Base-by-base conservation (phyloP, 768 basidiomycete species). In the Hygrocybe punicea region DNA sequence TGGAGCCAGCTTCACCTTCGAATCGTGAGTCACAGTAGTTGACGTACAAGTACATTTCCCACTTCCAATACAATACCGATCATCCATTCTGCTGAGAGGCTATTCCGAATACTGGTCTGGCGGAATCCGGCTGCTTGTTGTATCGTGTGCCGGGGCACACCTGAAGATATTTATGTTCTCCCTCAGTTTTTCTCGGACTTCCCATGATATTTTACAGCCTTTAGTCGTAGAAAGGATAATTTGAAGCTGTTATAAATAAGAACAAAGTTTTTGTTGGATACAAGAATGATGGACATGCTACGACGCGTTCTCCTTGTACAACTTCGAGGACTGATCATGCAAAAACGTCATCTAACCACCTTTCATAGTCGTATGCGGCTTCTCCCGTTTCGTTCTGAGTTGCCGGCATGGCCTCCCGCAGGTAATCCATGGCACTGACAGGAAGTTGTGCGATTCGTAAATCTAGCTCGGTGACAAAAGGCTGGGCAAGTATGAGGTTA, bases 401-500 rank as follows among this genome's bases (percentile, higher is more conserved):
- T 47, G 69, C 74, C 1, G 95, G 93, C 84, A 98, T 89, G 47
- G 83, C 86, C 66, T 91, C 84, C 34, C 83, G 81, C 60, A 98
- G 77, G 71, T 94, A 98, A 13, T 88, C 84, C 53, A 95, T 85
- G 0, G 89, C 82, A 55, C 80, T 75, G 7, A 77, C 75, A 2
- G 96, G 89, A 16, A 99, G 77, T 58, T 87, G 84, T 21, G 93
- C 92, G 53, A 94, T 73, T 50, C 86, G 83, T 65, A 99, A 80
- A 68, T 99, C 96, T 34, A 97, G 75, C 71, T 98, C 96, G 6
- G 95, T 96, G 34, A 99, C 87, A 63, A 87, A 94, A 14, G 89
- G 86, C 93, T 97, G 62, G 62, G 66, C 55, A 14, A 29, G 57
- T 48, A 55, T 42, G 13, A 33, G 35, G 51, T 33, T 25, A 9